Evolutionary conservation across 177 flowering plant species (phyloP), one percentile per base, ranked within the genome.

Genomic region (Vitis hybrid): DNA sequence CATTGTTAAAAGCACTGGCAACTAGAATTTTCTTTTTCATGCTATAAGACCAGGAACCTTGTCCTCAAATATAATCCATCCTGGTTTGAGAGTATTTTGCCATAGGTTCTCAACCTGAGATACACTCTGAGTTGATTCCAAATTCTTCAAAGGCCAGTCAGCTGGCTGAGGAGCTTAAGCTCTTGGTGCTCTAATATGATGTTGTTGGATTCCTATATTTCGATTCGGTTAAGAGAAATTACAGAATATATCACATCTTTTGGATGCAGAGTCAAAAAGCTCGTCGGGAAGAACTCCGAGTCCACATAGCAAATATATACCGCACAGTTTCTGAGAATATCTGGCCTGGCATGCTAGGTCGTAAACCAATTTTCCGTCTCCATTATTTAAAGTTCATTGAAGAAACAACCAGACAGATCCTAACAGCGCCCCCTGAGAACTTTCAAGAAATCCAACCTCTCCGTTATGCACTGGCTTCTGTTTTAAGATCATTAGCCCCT

Each of bases 371-470:
- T 72, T 85, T 96, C 74, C 97, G 95, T 57, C 88, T 89, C 57
- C 99, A 96, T 77, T 96, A 84, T 82, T 77, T 96, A 78, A 94
- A 79, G 80, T 94, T 90, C 76, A 94, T 96, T 77, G 99, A 96
- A 59, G 99, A 96, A 66, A 84, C 95, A 67, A 84, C 85, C 51
- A 83, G 80, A 74, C 92, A 86, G 58, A 87, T 91, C 53, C 65
- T 74, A 64, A 73, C 83, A 33, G 80, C 97, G 56, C 64, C 94
- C 14, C 10, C 84, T 61, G 99, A 96, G 73, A 91, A 80, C 82
- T 94, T 96, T 73, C 97, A 89, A 68, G 99, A 96, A 66, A 79
- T 85, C 67, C 99, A 96, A 73, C 94, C 98, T 65, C 91, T 92
- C 38, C 99, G 99, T 62, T 92, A 81, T 82, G 89, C 98, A 64